Base-by-base conservation (phyloP, 352 stramenopile genomes). In the Phytophthora nicotianae region DNA sequence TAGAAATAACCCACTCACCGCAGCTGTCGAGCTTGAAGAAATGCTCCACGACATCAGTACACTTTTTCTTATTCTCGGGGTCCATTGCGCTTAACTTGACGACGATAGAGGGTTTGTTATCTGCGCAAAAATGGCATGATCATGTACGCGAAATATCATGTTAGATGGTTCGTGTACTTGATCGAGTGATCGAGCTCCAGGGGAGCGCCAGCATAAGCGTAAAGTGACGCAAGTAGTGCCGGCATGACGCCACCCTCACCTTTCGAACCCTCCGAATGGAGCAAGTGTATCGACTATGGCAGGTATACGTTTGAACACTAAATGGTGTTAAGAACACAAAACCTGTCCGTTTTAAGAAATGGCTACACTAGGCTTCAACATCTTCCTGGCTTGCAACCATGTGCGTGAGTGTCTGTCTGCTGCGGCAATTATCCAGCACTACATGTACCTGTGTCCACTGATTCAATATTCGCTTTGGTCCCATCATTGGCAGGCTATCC, bases 11-110 rank as follows among this genome's bases (percentile, higher is more conserved):
- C 20, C 20, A 43, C 72, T 17, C 51, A 93, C 83, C 83, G 37
- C 81, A 88, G 53, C 67, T 81, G 42, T 95, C 86, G 43, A 93
- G 76, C 47, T 91, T 89, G 48, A 93, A 76, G 54, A 95, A 93
- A 52, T 89, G 73, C 58, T 95, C 86, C 26, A 93, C 73, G 48
- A 93, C 58, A 37, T 95, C 86, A 26, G 50, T 71, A 74, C 86
- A 95, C 53, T 93, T 91, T 65, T 89, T 89, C 74, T 84, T 90
- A 60, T 78, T 83, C 32, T 93, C 86, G 5, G 82, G 51, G 42
- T 95, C 85, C 86, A 95, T 93, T 0, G 21, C 38, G 8, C 9
- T 46, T 21, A 52, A 29, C 43, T 55, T 37, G 14, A 45, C 20
- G 17, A 17, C 14, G 38, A 57, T 55, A 37, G 8, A 63, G 2